Evolutionary conservation across 768 basidiomycete genomes (phyloP).

Genomic region (Lentinula guzmanii): DNA sequence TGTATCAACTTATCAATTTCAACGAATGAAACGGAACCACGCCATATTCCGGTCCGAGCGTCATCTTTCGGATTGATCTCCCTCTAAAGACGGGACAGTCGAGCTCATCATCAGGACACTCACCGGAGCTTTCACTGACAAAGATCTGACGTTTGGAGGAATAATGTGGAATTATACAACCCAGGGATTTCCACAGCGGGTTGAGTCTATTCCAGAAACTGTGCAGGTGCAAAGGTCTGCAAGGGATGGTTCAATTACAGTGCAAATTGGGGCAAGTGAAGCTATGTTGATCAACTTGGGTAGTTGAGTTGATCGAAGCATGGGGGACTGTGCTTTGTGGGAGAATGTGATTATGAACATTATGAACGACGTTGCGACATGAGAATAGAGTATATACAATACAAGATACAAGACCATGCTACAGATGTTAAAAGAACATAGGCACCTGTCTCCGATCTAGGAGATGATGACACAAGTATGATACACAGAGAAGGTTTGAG

Average conservation of each 20-base stretch:
- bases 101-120: neutral
- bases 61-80: neutral
- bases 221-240: neutral
- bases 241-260: neutral
- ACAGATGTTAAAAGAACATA: too few relatives aligned
- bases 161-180: conserved; percentile 5
- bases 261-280: neutral
- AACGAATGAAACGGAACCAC: neutral
- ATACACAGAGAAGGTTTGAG: too few relatives aligned
- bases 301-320: neutral
- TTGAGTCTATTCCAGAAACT: neutral
- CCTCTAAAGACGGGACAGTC: neutral
- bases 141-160: neutral
- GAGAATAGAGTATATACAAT: too few relatives aligned
- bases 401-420: too few relatives aligned
- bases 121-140: neutral
- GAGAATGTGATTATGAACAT: too few relatives aligned
- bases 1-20: neutral
- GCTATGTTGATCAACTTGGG: neutral
- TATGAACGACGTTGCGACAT: too few relatives aligned
- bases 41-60: neutral
- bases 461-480: too few relatives aligned
- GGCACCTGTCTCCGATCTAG: too few relatives aligned
- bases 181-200: neutral
- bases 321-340: too few relatives aligned